Percentiles rank a stretch among this genome's conserved stretches.
These are phyloP conservation scores for Melaleuca alternifolia DNA, from an alignment of 345 rosid species.

Conservation along the genomic window DNA sequence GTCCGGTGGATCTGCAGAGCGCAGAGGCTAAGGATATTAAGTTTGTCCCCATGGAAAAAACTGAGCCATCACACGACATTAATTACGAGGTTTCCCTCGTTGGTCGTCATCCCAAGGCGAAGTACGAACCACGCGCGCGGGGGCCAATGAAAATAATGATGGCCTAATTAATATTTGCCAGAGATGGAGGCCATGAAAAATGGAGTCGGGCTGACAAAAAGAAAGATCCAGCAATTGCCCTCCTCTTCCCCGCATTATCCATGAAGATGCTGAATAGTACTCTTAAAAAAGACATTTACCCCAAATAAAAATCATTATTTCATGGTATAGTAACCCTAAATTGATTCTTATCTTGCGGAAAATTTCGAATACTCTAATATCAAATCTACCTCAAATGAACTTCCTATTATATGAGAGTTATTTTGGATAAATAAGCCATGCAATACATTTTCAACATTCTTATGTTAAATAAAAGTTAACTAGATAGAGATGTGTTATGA, in stretches of 20 bases:
- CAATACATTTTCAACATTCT: accelerated
- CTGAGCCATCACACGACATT: neutral
- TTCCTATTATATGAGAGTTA: neutral
- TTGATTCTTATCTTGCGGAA: neutral
- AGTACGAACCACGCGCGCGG: neutral
- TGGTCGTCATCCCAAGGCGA: neutral
- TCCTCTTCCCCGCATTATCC: neutral
- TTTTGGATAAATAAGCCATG: neutral
- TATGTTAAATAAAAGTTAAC: neutral
- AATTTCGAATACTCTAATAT: neutral
- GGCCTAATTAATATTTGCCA: neutral
- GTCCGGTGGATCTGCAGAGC: neutral
- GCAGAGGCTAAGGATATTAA: neutral
- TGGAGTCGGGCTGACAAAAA: neutral
- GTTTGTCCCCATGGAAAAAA: neutral
- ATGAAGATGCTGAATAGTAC: neutral
- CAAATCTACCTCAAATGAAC: neutral
- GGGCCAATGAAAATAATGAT: neutral
- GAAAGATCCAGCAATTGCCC: neutral
- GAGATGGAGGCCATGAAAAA: neutral
- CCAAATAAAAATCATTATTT: accelerated
- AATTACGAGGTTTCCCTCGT: neutral
- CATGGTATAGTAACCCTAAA: neutral
- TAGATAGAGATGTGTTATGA: neutral
- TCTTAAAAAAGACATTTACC: neutral